A percentile compares a stretch with the other conserved stretches of the same genome.
phyloP scores from a whole-genome alignment of 257 asterid species.

The Solanum etuberosum region DNA sequence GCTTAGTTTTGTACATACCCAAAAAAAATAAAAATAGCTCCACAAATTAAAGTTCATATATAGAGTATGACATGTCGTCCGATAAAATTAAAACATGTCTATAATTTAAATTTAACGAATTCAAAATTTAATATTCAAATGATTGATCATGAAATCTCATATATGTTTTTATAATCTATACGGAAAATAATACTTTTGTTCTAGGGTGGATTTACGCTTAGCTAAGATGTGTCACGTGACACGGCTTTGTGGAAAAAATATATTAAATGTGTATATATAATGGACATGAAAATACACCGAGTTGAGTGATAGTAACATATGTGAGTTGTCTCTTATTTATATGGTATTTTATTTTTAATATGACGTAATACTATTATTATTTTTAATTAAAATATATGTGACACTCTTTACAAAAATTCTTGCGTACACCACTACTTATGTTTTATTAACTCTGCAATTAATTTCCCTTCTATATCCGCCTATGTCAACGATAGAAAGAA shows the following conservation, averaged over 20 bases:
- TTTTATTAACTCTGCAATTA: neutral
- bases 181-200: neutral
- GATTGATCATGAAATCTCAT: neutral
- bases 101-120: neutral
- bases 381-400: too few relatives aligned
- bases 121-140: neutral
- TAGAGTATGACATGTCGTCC: neutral
- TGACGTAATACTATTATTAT: too few relatives aligned
- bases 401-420: too few relatives aligned
- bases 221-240: too few relatives aligned
- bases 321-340: too few relatives aligned
- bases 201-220: too few relatives aligned
- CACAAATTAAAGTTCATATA: neutral
- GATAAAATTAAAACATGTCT: neutral
- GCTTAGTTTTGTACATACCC: neutral
- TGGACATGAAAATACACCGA: too few relatives aligned
- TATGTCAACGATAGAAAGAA: neutral
- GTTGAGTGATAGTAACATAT: too few relatives aligned
- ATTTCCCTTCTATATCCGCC: neutral
- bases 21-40: neutral
- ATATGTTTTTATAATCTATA: neutral
- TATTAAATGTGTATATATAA: too few relatives aligned
- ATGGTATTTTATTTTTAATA: too few relatives aligned
- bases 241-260: too few relatives aligned
- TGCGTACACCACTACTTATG: neutral